A percentile compares a stretch with the other conserved stretches of the same genome.
Conservation (phyloP, 257 asterid species). For the Lavandula angustifolia region DNA sequence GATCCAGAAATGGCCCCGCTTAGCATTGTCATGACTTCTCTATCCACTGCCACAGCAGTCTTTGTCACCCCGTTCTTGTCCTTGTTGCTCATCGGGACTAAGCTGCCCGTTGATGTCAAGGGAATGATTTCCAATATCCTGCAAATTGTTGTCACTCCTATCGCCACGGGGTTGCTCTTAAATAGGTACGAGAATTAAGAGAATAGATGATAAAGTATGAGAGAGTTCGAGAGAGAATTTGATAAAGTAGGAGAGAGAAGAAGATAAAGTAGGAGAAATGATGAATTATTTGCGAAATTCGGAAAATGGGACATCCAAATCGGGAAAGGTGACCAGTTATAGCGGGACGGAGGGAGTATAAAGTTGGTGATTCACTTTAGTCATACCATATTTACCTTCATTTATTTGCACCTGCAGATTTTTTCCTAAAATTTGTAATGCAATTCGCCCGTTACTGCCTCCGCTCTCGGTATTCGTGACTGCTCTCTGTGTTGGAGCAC, state of each 20-base stretch:
- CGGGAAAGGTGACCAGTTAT: too few relatives aligned
- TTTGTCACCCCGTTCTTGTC: conserved; percentile 82
- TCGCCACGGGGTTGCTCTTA: conserved; percentile 84
- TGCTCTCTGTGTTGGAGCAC: conserved; percentile 80
- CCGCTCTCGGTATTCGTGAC: conserved; percentile 62
- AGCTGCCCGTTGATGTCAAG: conserved; percentile 85
- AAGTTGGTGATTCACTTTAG: conserved; percentile 25
- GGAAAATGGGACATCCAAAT: too few relatives aligned
- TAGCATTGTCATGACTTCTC: conserved; percentile 95
- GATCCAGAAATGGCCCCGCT: conserved; percentile 96
- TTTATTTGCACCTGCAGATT: conserved; percentile 54
- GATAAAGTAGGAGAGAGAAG: too few relatives aligned
- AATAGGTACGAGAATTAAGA: too few relatives aligned
- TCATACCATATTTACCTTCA: conserved; percentile 30
- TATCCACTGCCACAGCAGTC: conserved; percentile 91
- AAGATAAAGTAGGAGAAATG: too few relatives aligned
- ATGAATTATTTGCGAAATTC: too few relatives aligned
- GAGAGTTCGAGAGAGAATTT: too few relatives aligned
- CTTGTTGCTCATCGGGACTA: conserved; percentile 80
- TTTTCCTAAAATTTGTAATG: conserved; percentile 62
- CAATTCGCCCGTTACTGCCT: conserved; percentile 70
- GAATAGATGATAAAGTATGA: too few relatives aligned
- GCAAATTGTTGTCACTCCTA: conserved; percentile 89
- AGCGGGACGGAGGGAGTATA: too few relatives aligned
- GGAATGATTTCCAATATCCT: conserved; percentile 91